Percentiles rank a stretch among this genome's conserved stretches.
phyloP scores from a whole-genome alignment of 345 rosid genomes.

The Gossypium turneri region DNA sequence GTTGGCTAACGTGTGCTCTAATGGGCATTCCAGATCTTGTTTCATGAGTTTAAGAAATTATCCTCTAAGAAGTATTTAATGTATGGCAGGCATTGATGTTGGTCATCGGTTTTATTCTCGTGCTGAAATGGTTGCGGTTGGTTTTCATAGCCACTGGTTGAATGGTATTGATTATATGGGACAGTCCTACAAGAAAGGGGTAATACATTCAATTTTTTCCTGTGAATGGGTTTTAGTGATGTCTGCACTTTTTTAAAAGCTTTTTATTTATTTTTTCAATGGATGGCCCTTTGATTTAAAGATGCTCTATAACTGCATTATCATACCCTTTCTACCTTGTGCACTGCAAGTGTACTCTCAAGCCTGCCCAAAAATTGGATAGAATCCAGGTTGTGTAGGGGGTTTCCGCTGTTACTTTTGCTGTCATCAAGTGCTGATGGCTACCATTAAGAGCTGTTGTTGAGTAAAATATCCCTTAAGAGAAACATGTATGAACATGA shows the following conservation, averaged over 20 bases:
- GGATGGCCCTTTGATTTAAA: neutral
- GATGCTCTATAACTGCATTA: neutral
- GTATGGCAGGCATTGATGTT: constrained; percentile 64
- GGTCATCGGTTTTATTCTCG: constrained; percentile 90
- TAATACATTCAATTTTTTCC: constrained; percentile 23
- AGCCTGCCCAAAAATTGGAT: neutral
- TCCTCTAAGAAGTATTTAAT: neutral
- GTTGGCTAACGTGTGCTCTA: neutral
- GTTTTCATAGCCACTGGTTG: constrained; percentile 91
- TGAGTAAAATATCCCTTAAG: neutral
- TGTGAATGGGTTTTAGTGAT: neutral
- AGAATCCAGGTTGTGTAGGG: neutral
- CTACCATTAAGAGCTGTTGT: neutral
- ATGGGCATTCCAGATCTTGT: neutral
- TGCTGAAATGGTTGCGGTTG: constrained; percentile 89
- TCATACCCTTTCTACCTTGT: neutral
- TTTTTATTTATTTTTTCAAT: neutral
- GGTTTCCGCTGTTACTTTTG: neutral
- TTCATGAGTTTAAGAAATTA: neutral
- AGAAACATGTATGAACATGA: neutral
- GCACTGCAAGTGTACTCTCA: neutral
- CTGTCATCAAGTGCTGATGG: neutral
- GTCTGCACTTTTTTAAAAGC: neutral
- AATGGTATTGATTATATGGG: constrained; percentile 94
- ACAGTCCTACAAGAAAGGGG: constrained; percentile 40